These are phyloP conservation scores for Fomitiporia mediterranea DNA, from an alignment of 1,284 basidiomycete species.

Conservation along the genomic window DNA sequence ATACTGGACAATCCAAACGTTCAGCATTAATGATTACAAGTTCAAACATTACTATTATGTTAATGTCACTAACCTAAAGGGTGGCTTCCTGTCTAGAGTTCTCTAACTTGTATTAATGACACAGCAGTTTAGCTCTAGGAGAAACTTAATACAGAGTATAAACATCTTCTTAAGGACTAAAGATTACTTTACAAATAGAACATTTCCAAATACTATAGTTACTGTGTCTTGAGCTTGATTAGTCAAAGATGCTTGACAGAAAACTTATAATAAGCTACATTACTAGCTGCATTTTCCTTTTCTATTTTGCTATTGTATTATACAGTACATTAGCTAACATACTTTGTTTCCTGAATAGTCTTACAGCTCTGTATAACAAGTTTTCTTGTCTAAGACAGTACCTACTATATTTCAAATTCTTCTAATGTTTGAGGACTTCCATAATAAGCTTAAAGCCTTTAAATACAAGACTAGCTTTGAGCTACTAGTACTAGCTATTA, in stretches of 20 bases:
- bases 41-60: conserved; percentile 92
- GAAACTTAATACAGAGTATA: conserved; percentile 86
- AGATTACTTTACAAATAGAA: conserved; percentile 68
- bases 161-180: conserved; percentile 75
- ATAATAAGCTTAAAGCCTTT: no score
- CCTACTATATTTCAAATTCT: no score
- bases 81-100: conserved; percentile 74
- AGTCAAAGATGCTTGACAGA: conserved; percentile 97
- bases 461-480: no score
- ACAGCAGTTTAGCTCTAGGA: conserved; percentile 86
- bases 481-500: no score
- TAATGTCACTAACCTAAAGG: conserved; percentile 80
- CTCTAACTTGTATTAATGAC: conserved; percentile 90
- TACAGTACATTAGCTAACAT: no score
- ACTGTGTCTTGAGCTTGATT: conserved; percentile 93
- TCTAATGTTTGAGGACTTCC: no score
- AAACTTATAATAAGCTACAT: conserved; percentile 96
- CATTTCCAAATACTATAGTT: conserved; percentile 96
- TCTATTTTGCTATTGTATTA: no score
- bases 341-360: no score
- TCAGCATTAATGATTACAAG: conserved; percentile 75
- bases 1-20: conserved; percentile 88
- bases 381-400: no score
- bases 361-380: no score
- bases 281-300: conserved; percentile 91